Evolutionary conservation across 768 basidiomycete genomes (phyloP).

Genomic region (Termitomyces titanicus): DNA sequence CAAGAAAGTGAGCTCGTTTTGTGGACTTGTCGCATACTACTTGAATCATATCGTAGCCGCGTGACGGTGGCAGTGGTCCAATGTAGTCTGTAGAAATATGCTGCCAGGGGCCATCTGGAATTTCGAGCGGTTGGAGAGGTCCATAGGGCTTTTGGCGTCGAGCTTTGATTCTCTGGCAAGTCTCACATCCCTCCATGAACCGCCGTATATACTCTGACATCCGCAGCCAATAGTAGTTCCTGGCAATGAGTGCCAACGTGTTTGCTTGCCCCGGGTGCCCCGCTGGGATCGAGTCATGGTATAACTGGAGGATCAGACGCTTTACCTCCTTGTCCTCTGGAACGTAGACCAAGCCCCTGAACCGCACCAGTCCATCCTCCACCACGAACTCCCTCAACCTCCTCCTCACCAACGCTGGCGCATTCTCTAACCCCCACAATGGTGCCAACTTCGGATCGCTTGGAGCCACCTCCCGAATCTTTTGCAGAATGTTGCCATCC

Average conservation of each 20-base stretch:
- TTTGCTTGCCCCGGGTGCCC: too few relatives aligned
- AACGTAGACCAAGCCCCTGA: slow-evolving; percentile 7
- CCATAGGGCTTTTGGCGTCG: background rate
- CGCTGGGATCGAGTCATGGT: too few relatives aligned
- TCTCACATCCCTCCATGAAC: slow-evolving; percentile 12
- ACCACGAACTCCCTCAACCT: too few relatives aligned
- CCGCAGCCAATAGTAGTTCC: slow-evolving; percentile 20
- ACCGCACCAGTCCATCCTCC: too few relatives aligned
- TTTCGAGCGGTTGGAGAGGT: background rate
- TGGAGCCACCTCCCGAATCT: background rate
- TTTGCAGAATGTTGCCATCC: background rate
- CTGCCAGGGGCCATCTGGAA: background rate
- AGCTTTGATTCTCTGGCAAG: background rate
- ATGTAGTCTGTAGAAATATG: too few relatives aligned
- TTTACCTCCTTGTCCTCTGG: background rate
- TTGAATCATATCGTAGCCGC: too few relatives aligned
- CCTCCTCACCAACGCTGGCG: too few relatives aligned
- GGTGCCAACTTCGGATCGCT: background rate
- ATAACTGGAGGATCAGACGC: background rate
- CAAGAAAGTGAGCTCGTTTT: too few relatives aligned
- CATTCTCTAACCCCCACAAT: background rate
- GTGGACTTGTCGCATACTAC: too few relatives aligned
- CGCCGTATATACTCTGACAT: slow-evolving; percentile 16
- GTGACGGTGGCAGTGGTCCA: too few relatives aligned
- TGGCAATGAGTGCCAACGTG: slow-evolving; percentile 25